Percentiles rank a stretch among this genome's conserved stretches.
Conservation (phyloP, 75 land plant species). For the Pinus taeda region DNA sequence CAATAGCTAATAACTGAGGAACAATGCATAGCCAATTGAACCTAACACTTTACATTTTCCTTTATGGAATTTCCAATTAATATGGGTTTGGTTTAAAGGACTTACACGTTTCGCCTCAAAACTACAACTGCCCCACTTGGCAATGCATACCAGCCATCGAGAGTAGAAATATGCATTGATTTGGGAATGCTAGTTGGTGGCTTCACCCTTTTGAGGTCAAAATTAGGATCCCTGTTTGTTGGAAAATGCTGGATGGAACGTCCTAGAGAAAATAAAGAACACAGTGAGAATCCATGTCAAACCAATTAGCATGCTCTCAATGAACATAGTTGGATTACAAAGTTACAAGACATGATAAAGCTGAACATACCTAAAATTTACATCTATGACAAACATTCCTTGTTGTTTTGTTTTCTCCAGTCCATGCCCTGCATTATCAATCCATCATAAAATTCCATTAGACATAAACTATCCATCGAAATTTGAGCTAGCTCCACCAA, state of each 20-base stretch:
- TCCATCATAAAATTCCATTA: too few relatives aligned
- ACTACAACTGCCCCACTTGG: constrained; percentile 88
- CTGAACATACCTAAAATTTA: constrained; percentile 63
- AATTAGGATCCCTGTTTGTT: constrained; percentile 98
- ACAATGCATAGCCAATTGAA: neutral
- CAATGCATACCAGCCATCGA: constrained; percentile 90
- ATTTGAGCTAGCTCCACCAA: neutral
- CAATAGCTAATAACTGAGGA: neutral
- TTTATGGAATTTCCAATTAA: neutral
- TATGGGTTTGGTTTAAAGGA: neutral
- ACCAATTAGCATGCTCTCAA: neutral
- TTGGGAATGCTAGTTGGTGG: constrained; percentile 99
- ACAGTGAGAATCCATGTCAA: neutral
- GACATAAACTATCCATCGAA: neutral
- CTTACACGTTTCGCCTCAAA: constrained; percentile 87
- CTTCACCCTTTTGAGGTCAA: constrained; percentile 82
- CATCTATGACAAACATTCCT: constrained; percentile 81
- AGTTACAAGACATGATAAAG: neutral
- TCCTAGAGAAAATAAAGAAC: constrained; percentile 33
- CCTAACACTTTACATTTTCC: neutral
- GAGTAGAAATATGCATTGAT: constrained; percentile 86
- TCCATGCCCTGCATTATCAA: too few relatives aligned
- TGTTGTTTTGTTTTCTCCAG: constrained; percentile 73
- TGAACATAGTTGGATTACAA: neutral
- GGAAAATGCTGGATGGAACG: constrained; percentile 99